phyloP scores from a whole-genome alignment of 805 yeast species.

The Suhomyces tanzawaensis region DNA sequence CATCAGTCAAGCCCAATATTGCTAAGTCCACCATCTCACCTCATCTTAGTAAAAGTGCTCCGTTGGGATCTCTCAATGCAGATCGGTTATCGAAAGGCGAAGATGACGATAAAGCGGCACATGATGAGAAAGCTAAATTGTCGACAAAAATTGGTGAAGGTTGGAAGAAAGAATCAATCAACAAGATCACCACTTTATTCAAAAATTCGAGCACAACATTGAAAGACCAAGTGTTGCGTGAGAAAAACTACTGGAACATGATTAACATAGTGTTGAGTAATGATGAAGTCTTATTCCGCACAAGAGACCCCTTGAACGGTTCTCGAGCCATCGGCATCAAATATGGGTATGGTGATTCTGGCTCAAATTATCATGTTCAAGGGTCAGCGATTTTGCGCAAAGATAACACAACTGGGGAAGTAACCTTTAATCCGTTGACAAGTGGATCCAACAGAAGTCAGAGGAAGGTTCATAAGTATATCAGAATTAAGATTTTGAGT shows the following conservation, averaged over 20 bases:
- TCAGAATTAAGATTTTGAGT: conserved; percentile 59
- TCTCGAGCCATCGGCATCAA: conserved; percentile 69
- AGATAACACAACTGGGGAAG: conserved; percentile 32
- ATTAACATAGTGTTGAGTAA: conserved; percentile 45
- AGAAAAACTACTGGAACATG: conserved; percentile 63
- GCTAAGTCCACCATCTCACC: conserved; percentile 89
- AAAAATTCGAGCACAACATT: conserved; percentile 51
- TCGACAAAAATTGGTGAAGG: conserved; percentile 57
- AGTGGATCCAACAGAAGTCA: conserved; percentile 31
- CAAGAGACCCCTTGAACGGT: conserved; percentile 49
- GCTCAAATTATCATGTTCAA: conserved; percentile 68
- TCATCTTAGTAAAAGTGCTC: conserved; percentile 67
- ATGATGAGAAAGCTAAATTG: conserved; percentile 23
- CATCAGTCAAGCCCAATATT: conserved; percentile 79
- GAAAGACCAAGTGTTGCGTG: conserved; percentile 54
- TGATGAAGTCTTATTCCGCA: conserved; percentile 64
- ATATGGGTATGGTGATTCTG: conserved; percentile 90
- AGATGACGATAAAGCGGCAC: conserved; percentile 14
- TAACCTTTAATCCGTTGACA: conserved; percentile 31
- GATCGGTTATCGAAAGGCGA: conserved; percentile 34
- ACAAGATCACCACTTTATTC: conserved; percentile 52
- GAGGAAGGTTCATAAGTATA: conserved; percentile 42
- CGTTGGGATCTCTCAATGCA: conserved; percentile 68
- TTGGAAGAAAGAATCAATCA: conserved; percentile 78
- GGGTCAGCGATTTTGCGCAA: conserved; percentile 75